Percentiles rank a stretch among this genome's conserved stretches.
phyloP scores from a whole-genome alignment of 192 early-diverging fungal species.

The Backusella circina region DNA sequence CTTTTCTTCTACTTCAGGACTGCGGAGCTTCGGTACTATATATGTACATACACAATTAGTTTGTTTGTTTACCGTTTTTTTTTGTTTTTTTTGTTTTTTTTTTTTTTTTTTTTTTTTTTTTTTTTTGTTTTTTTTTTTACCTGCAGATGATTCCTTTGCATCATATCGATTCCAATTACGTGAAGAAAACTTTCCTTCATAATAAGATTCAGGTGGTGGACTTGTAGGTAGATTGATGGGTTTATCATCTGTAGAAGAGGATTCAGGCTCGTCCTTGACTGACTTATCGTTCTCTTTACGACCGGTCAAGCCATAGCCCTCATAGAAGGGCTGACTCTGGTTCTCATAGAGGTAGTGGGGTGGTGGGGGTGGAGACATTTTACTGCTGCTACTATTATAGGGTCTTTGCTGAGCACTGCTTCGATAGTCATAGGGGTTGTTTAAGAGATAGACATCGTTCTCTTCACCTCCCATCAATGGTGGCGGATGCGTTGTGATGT shows the following conservation, averaged over 20 bases:
- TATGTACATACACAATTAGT: not conserved
- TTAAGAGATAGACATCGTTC: constrained; percentile 23
- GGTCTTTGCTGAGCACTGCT: not conserved
- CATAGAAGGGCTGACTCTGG: not conserved
- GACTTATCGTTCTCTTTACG: not conserved
- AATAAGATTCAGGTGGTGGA: constrained; percentile 15
- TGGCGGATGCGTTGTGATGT: not conserved
- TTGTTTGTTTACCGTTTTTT: not conserved
- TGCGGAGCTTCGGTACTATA: not conserved
- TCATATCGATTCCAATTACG: not conserved
- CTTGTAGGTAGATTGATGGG: constrained; percentile 7
- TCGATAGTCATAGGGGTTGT: constrained; percentile 25
- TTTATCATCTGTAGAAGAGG: not conserved
- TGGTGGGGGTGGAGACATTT: not conserved
- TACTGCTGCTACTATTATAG: not conserved
- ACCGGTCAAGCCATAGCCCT: not conserved
- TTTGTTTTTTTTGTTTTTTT: not conserved
- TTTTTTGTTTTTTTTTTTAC: not conserved
- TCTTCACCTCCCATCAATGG: constrained; percentile 2
- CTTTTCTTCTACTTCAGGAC: not conserved
- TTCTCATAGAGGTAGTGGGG: not conserved
- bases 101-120: not conserved
- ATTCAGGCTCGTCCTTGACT: not conserved
- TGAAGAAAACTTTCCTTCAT: not conserved
- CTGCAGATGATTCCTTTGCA: not conserved